Evolutionary conservation across 1,139 yeast species (phyloP).

Genomic region (Candida dubliniensis): DNA sequence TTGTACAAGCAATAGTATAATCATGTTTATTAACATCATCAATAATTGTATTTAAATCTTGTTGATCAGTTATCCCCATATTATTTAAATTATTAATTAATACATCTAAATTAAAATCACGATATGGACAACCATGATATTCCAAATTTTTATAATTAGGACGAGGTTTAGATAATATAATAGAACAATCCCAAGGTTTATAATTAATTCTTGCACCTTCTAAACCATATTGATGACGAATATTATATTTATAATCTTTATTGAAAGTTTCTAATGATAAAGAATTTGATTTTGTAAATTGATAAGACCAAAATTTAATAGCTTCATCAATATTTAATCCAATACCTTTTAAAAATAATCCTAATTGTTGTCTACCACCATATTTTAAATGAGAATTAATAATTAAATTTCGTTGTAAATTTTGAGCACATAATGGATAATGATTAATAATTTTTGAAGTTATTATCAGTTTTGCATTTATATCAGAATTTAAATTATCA

Average conservation of each 20-base stretch:
- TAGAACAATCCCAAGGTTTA: slow-evolving; percentile 82
- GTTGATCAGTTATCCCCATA: slow-evolving; percentile 71
- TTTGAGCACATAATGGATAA: slow-evolving; percentile 82
- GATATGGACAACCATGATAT: slow-evolving; percentile 90
- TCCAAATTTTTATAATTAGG: slow-evolving; percentile 67
- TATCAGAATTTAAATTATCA: slow-evolving; percentile 43
- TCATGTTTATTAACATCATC: slow-evolving; percentile 67
- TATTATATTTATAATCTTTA: slow-evolving; percentile 84
- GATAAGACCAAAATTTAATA: slow-evolving; percentile 75
- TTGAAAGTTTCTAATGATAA: slow-evolving; percentile 73
- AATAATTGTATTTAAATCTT: slow-evolving; percentile 59
- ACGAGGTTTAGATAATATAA: slow-evolving; percentile 69
- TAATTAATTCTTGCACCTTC: slow-evolving; percentile 89
- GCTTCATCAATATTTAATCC: slow-evolving; percentile 90
- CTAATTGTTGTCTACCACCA: slow-evolving; percentile 81
- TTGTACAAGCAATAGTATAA: slow-evolving; percentile 84
- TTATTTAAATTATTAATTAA: slow-evolving; percentile 54
- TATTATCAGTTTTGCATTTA: slow-evolving; percentile 65
- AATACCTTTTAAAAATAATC: slow-evolving; percentile 82
- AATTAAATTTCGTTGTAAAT: slow-evolving; percentile 61
- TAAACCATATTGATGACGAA: slow-evolving; percentile 86
- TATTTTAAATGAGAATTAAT: slow-evolving; percentile 73
- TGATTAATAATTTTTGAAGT: slow-evolving; percentile 56
- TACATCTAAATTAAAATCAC: slow-evolving; percentile 67
- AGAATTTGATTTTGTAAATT: slow-evolving; percentile 54